A percentile compares a stretch with the other conserved stretches of the same genome.
Conservation (phyloP, 805 yeast species). For the Candida takata region DNA sequence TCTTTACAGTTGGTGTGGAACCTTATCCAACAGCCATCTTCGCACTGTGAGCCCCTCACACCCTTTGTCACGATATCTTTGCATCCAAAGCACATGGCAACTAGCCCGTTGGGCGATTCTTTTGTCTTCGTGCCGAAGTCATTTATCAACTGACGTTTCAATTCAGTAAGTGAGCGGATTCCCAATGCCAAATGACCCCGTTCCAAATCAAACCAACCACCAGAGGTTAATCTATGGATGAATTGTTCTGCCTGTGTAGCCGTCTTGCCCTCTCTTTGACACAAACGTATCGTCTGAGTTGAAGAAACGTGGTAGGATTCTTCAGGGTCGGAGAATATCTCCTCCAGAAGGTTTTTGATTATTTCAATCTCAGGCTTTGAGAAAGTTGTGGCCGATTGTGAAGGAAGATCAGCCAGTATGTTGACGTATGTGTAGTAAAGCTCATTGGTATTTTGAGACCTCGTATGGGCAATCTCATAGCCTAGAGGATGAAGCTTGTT, state of each 20-base stretch:
- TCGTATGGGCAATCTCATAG: conserved; percentile 30
- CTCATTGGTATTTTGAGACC: conserved; percentile 29
- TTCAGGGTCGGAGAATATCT: conserved; percentile 22
- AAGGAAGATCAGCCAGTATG: conserved; percentile 28
- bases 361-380: conserved; percentile 34
- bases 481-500: conserved; percentile 25
- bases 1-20: conserved; percentile 45
- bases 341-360: conserved; percentile 35
- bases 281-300: conserved; percentile 16
- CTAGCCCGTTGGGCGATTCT: conserved; percentile 27
- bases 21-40: conserved; percentile 27
- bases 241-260: conserved; percentile 35
- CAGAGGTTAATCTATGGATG: conserved; percentile 34
- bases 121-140: conserved; percentile 31
- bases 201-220: conserved; percentile 46
- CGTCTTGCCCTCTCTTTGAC: conserved; percentile 23
- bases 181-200: conserved; percentile 31
- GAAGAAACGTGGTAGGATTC: conserved; percentile 30
- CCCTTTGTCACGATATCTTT: conserved; percentile 49
- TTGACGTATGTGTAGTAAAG: conserved; percentile 32
- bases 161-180: conserved; percentile 38
- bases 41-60: conserved; percentile 27
- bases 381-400: conserved; percentile 29
- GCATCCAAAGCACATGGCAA: conserved; percentile 43
- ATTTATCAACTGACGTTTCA: conserved; percentile 36